A percentile compares a stretch with the other conserved stretches of the same genome.
Evolutionary conservation across 306 rosid species (phyloP).

Genomic region (Rosa rugosa): DNA sequence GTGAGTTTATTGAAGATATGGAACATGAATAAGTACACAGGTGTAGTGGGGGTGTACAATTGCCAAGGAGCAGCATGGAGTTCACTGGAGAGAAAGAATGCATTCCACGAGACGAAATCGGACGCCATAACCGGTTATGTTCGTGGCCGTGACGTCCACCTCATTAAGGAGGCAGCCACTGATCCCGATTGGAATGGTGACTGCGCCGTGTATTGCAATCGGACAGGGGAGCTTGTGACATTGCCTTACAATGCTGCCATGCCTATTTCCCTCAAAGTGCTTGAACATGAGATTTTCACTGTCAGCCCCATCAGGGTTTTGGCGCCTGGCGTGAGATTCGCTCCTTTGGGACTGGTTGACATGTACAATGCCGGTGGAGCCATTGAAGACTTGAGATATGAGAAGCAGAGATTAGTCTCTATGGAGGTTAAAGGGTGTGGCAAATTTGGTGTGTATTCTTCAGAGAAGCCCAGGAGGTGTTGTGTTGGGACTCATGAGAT

Average conservation of each 20-base stretch:
- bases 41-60: conserved; percentile 79
- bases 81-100: conserved; percentile 52
- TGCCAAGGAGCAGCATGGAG: conserved; percentile 99
- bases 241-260: conserved; percentile 65
- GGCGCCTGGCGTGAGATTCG: conserved; percentile 48
- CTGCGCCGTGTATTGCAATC: conserved; percentile 52
- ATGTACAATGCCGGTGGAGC: conserved; percentile 94
- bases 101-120: conserved; percentile 52
- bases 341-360: conserved; percentile 69
- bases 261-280: conserved; percentile 71
- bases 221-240: conserved; percentile 41
- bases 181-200: conserved; percentile 64
- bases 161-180: conserved; percentile 43
- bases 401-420: conserved; percentile 38
- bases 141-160: conserved; percentile 72
- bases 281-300: conserved; percentile 69
- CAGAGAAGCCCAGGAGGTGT: conserved; percentile 60
- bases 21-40: conserved; percentile 83
- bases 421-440: conserved; percentile 84
- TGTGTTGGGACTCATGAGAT: conserved; percentile 38
- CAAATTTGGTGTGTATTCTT: conserved; percentile 68
- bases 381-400: conserved; percentile 56
- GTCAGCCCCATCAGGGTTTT: conserved; percentile 68
- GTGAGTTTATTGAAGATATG: conserved; percentile 82
- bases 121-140: conserved; percentile 56